Conservation (phyloP, 1,284 basidiomycete genomes). For the Cryptococcus sp. region DNA sequence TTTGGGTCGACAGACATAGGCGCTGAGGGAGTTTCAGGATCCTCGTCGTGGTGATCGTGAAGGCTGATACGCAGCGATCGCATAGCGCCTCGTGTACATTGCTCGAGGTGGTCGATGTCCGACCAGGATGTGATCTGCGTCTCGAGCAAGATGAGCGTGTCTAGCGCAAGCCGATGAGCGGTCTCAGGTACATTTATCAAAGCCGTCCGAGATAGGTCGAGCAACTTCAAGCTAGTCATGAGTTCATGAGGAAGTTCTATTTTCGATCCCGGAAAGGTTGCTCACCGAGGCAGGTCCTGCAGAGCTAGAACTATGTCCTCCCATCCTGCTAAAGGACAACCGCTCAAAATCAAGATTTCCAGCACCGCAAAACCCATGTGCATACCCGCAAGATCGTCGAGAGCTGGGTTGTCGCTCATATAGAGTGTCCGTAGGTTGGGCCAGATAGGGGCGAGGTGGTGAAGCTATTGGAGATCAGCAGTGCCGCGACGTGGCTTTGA, state of each 20-base stretch:
- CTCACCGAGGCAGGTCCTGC: conserved; percentile 9
- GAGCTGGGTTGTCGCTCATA: conserved; percentile 62
- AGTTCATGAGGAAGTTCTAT: no score
- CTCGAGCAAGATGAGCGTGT: conserved; percentile 28
- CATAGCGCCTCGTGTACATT: conserved; percentile 9
- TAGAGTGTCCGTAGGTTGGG: conserved; percentile 61
- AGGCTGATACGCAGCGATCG: neutral
- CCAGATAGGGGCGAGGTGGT: no score
- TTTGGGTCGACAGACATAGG: neutral
- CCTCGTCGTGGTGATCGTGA: neutral
- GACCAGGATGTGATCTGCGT: conserved; percentile 62
- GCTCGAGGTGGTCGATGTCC: conserved; percentile 62
- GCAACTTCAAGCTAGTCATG: no score
- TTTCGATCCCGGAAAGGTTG: no score
- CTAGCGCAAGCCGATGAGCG: conserved; percentile 11
- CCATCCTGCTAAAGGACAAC: conserved; percentile 64
- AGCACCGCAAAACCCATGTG: conserved; percentile 40
- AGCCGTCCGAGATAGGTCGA: conserved; percentile 56
- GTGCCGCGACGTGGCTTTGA: neutral
- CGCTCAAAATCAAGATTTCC: conserved; percentile 65
- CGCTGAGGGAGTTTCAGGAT: neutral
- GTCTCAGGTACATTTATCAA: conserved; percentile 53
- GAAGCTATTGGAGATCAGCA: neutral
- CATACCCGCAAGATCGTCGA: neutral
- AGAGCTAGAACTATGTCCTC: conserved; percentile 52